phyloP scores from a whole-genome alignment of 306 rosid genomes.

The Prunus salicina region DNA sequence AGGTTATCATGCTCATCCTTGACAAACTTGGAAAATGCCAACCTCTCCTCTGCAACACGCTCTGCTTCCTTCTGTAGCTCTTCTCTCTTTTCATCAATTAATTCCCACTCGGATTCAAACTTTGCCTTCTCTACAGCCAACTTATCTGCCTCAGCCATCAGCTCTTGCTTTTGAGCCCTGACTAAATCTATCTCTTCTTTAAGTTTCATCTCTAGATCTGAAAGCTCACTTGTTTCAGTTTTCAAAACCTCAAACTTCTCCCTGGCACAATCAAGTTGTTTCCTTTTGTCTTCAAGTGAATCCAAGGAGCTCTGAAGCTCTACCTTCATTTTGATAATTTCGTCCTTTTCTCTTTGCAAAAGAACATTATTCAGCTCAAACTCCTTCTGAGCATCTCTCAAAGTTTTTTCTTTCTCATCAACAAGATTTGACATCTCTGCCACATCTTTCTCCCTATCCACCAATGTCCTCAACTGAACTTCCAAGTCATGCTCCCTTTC shows the following conservation, averaged over 20 bases:
- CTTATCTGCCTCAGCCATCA: slow-evolving; percentile 71
- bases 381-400: slow-evolving; percentile 56
- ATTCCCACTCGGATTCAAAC: slow-evolving; percentile 96
- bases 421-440: slow-evolving; percentile 48
- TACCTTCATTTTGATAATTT: slow-evolving; percentile 52
- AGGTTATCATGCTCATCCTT: slow-evolving; percentile 75
- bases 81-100: slow-evolving; percentile 85
- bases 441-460: slow-evolving; percentile 74
- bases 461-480: slow-evolving; percentile 53
- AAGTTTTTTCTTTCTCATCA: slow-evolving; percentile 56
- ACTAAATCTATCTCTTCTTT: slow-evolving; percentile 90
- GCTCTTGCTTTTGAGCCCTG: slow-evolving; percentile 71
- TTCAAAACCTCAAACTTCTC: slow-evolving; percentile 67
- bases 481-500: slow-evolving; percentile 82
- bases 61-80: slow-evolving; percentile 68
- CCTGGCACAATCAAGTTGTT: slow-evolving; percentile 54
- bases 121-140: slow-evolving; percentile 79
- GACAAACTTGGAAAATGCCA: slow-evolving; percentile 57
- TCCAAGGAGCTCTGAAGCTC: slow-evolving; percentile 57
- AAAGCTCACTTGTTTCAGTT: slow-evolving; percentile 75
- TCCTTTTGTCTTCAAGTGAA: slow-evolving; percentile 56
- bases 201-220: slow-evolving; percentile 71
- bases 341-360: slow-evolving; percentile 69
- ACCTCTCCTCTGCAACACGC: slow-evolving; percentile 61
- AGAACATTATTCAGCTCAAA: slow-evolving; percentile 51